phyloP scores from a whole-genome alignment of 352 stramenopile species.

The Hyaloperonospora brassicae region DNA sequence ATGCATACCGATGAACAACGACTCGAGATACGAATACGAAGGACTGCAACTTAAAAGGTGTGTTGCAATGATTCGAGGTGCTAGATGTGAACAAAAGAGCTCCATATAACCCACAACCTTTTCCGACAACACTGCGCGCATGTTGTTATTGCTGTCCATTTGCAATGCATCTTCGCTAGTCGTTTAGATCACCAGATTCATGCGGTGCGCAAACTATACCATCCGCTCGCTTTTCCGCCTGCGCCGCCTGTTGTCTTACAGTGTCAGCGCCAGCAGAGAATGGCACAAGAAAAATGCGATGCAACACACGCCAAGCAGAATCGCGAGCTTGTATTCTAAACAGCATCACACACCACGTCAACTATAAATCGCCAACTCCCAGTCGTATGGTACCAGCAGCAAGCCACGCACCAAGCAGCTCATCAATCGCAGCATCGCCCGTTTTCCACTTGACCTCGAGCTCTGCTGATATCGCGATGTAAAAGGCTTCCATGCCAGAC shows the following conservation, averaged over 20 bases:
- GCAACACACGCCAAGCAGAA: slow-evolving; percentile 46
- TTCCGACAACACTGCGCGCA: no score
- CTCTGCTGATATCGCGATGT: slow-evolving; percentile 52
- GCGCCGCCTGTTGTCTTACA: slow-evolving; percentile 23
- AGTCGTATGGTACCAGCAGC: neutral
- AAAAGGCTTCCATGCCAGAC: slow-evolving; percentile 43
- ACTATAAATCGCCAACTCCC: slow-evolving; percentile 3
- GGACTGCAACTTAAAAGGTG: no score
- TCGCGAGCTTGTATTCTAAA: slow-evolving; percentile 81
- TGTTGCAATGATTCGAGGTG: no score
- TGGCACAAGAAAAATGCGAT: slow-evolving; percentile 63
- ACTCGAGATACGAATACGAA: no score
- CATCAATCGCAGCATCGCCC: slow-evolving; percentile 44
- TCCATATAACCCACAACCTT: no score
- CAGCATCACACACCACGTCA: slow-evolving; percentile 5
- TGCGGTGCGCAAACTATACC: no score
- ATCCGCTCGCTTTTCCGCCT: no score
- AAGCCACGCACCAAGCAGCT: slow-evolving; percentile 53
- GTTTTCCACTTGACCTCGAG: slow-evolving; percentile 57
- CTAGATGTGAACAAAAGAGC: no score
- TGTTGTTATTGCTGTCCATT: no score
- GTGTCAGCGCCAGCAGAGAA: slow-evolving; percentile 44
- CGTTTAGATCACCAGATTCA: no score
- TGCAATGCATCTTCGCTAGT: no score
- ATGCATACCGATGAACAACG: no score